Evolutionary conservation across 768 basidiomycete genomes (phyloP).

Genomic region (Tulasnella calospora): DNA sequence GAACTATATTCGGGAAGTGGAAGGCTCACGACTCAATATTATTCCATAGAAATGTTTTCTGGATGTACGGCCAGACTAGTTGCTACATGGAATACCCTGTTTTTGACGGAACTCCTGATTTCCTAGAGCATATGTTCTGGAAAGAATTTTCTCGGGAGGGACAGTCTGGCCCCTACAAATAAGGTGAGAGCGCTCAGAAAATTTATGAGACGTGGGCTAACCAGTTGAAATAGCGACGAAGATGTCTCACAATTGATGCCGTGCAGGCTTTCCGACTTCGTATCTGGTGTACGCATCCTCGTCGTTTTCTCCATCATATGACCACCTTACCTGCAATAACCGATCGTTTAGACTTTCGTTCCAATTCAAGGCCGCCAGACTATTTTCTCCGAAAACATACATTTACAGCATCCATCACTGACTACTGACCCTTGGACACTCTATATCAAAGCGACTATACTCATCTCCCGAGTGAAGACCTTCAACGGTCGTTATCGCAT

Average conservation of each 20-base stretch:
- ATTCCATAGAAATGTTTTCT: slow-evolving; percentile 17
- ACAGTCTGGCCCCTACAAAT: slow-evolving; percentile 17
- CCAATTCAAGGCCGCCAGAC: slow-evolving; percentile 48
- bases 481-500: slow-evolving; percentile 21
- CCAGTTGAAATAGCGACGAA: background rate
- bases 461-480: slow-evolving; percentile 45
- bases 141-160: slow-evolving; percentile 7
- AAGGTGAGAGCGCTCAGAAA: background rate
- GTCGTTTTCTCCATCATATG: background rate
- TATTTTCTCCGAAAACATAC: slow-evolving; percentile 56
- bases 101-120: background rate
- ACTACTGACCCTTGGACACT: slow-evolving; percentile 66
- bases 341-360: background rate
- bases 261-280: background rate
- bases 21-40: too few relatives aligned
- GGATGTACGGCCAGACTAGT: background rate
- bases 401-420: slow-evolving; percentile 54
- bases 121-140: slow-evolving; percentile 11
- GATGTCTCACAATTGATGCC: slow-evolving; percentile 17
- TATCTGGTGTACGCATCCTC: background rate
- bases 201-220: background rate
- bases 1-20: rapidly evolving
- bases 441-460: slow-evolving; percentile 62
- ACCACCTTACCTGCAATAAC: background rate
- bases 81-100: background rate